Conservation (phyloP, 2,329 filamentous ascomycete species). For the Apiospora malaysiana region DNA sequence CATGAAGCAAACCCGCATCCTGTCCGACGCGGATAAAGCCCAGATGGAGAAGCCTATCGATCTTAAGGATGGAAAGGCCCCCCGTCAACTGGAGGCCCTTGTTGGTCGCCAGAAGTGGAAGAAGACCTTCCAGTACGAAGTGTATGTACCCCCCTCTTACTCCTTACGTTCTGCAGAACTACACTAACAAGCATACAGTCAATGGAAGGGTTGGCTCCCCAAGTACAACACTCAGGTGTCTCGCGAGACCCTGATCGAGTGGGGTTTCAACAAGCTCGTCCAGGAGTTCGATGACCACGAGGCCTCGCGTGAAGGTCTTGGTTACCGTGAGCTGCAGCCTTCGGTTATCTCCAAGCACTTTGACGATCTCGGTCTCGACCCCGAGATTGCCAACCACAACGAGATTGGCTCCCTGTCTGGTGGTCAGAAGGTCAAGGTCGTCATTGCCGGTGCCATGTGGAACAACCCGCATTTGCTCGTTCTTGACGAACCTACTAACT, state of each 20-base stretch:
- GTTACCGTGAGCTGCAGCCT: slow-evolving; percentile 91
- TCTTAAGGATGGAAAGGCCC: slow-evolving; percentile 79
- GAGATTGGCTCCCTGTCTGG: slow-evolving; percentile 95
- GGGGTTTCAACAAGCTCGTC: slow-evolving; percentile 90
- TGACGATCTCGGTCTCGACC: slow-evolving; percentile 93
- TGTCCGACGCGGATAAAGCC: slow-evolving; percentile 82
- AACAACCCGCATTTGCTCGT: slow-evolving; percentile 98
- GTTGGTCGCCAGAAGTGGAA: slow-evolving; percentile 99
- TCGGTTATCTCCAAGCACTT: slow-evolving; percentile 98
- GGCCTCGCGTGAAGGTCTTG: slow-evolving; percentile 96
- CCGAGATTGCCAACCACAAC: slow-evolving; percentile 98
- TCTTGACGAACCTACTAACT: slow-evolving; percentile 98
- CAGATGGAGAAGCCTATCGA: slow-evolving; percentile 94
- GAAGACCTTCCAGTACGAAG: slow-evolving; percentile 98
- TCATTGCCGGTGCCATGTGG: slow-evolving; percentile 96
- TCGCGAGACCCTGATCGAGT: slow-evolving; percentile 84
- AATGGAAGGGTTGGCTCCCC: slow-evolving; percentile 87
- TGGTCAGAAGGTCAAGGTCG: slow-evolving; percentile 99
- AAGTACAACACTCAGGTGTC: slow-evolving; percentile 95
- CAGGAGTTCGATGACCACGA: slow-evolving; percentile 99
- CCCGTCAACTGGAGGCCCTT: slow-evolving; percentile 80
- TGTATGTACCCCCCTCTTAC: slow-evolving; percentile 59
- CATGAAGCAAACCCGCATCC: slow-evolving; percentile 93
- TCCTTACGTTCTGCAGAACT: neutral
- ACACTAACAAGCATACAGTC: slow-evolving; percentile 52